These are phyloP conservation scores for Phytophthora meadii DNA, from an alignment of 352 stramenopile genomes.

Conservation along the genomic window DNA sequence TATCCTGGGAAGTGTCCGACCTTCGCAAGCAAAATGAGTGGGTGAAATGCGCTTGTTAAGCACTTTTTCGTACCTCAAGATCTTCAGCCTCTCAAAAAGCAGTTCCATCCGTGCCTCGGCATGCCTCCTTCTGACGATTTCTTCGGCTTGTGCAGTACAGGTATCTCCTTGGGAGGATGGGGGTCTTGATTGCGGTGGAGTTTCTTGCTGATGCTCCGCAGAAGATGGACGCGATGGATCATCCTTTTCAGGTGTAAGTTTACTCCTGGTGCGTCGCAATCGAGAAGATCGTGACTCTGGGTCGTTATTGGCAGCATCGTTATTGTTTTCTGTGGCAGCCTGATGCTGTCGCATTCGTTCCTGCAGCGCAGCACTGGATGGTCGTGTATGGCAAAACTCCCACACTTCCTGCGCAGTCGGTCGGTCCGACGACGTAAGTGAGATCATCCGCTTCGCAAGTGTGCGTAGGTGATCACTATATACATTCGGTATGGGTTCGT, in stretches of 20 bases:
- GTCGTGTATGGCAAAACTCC: slow-evolving; percentile 49
- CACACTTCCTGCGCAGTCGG: slow-evolving; percentile 76
- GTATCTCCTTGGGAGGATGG: slow-evolving; percentile 41
- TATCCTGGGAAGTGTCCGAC: slow-evolving; percentile 20
- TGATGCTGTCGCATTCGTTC: slow-evolving; percentile 30
- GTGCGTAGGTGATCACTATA: slow-evolving; percentile 71
- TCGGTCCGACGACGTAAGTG: slow-evolving; percentile 59
- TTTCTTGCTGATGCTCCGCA: slow-evolving; percentile 36
- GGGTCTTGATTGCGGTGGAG: slow-evolving; percentile 35
- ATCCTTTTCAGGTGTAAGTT: slow-evolving; percentile 25
- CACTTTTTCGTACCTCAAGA: slow-evolving; percentile 54
- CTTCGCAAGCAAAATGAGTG: slow-evolving; percentile 57
- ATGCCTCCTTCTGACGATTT: slow-evolving; percentile 38
- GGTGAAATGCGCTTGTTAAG: slow-evolving; percentile 51
- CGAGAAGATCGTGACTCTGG: slow-evolving; percentile 5
- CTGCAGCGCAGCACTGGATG: slow-evolving; percentile 42
- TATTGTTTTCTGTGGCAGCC: slow-evolving; percentile 28
- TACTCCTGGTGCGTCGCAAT: slow-evolving; percentile 19
- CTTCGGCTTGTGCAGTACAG: slow-evolving; percentile 18
- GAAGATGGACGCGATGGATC: slow-evolving; percentile 23
- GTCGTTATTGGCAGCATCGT: slow-evolving; percentile 13
- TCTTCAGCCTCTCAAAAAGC: slow-evolving; percentile 70
- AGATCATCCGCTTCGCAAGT: slow-evolving; percentile 80
- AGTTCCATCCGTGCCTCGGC: slow-evolving; percentile 65
- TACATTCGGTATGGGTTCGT: slow-evolving; percentile 60